phyloP scores from a whole-genome alignment of 805 yeast genomes.

The Wickerhamiella spandovensis region DNA sequence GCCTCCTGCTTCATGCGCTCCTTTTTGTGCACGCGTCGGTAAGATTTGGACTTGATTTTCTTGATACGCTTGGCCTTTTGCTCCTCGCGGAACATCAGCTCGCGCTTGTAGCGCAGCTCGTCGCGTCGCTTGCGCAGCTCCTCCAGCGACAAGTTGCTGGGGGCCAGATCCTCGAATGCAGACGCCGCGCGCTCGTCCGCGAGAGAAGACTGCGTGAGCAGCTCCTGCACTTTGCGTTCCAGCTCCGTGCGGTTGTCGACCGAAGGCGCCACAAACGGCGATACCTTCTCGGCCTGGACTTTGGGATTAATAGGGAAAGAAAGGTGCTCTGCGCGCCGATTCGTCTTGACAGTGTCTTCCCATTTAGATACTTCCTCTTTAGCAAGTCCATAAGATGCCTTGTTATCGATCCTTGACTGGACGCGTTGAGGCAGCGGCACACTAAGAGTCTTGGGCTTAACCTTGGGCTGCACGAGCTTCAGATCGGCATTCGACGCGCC shows the following conservation, averaged over 20 bases:
- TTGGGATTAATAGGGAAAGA: slow-evolving; percentile 54
- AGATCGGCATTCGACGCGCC: slow-evolving; percentile 29
- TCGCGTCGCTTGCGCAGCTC: slow-evolving; percentile 65
- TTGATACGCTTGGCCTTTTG: slow-evolving; percentile 79
- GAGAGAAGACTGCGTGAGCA: slow-evolving; percentile 52
- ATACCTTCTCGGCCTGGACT: slow-evolving; percentile 32
- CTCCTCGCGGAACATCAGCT: slow-evolving; percentile 92
- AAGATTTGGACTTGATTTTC: slow-evolving; percentile 87
- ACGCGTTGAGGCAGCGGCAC: slow-evolving; percentile 80
- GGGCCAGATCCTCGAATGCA: slow-evolving; percentile 76
- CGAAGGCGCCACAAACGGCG: slow-evolving; percentile 41
- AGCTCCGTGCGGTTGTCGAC: slow-evolving; percentile 36
- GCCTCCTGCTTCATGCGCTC: slow-evolving; percentile 60
- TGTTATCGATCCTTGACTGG: slow-evolving; percentile 72
- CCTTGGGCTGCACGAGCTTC: slow-evolving; percentile 6
- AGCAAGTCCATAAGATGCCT: slow-evolving; percentile 81
- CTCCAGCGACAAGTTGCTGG: slow-evolving; percentile 66
- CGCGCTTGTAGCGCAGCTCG: slow-evolving; percentile 85
- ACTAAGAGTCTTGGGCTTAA: slow-evolving; percentile 37
- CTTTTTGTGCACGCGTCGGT: slow-evolving; percentile 72
- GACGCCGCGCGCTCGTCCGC: slow-evolving; percentile 63
- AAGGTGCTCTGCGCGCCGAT: slow-evolving; percentile 74
- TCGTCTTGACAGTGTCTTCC: slow-evolving; percentile 68
- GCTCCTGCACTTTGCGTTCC: slow-evolving; percentile 48
- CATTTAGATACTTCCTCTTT: slow-evolving; percentile 78